Conservation (phyloP, 352 stramenopile species). For the Albugo laibachii region DNA sequence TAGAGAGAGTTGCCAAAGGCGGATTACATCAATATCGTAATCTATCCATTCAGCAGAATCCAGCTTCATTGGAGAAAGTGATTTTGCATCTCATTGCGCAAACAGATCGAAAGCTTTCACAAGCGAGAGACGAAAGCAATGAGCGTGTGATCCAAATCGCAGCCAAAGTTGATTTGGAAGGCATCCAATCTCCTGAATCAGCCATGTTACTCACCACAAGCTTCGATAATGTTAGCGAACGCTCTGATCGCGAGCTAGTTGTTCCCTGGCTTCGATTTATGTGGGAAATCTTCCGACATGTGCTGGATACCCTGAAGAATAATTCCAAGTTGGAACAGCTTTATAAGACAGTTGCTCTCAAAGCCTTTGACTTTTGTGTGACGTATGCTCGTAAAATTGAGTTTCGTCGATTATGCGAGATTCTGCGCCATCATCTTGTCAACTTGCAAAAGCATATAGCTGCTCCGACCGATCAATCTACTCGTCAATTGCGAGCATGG, state of each 20-base stretch:
- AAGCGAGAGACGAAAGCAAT: conserved; percentile 72
- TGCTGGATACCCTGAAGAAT: conserved; percentile 94
- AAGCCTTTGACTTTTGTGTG: conserved; percentile 69
- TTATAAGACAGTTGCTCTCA: conserved; percentile 57
- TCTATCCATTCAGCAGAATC: conserved; percentile 86
- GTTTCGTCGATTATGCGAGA: conserved; percentile 94
- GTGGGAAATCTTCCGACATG: conserved; percentile 95
- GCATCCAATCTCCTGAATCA: conserved; percentile 85
- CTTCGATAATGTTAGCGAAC: conserved; percentile 86
- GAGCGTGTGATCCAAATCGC: conserved; percentile 64
- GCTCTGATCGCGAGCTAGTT: conserved; percentile 88
- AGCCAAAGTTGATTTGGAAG: conserved; percentile 79
- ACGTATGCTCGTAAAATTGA: conserved; percentile 86
- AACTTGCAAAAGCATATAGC: conserved; percentile 86
- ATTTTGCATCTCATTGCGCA: conserved; percentile 85
- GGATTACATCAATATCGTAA: conserved; percentile 97
- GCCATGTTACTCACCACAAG: conserved; percentile 95
- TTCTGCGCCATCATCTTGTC: conserved; percentile 91
- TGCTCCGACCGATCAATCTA: conserved; percentile 45
- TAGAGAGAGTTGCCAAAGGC: conserved; percentile 90
- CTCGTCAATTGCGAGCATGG: conserved; percentile 85
- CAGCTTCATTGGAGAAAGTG: conserved; percentile 88
- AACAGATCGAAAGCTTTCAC: conserved; percentile 74
- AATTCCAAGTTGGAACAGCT: conserved; percentile 85
- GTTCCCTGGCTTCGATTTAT: conserved; percentile 90